These are phyloP conservation scores for Exophiala phaeomuriformis DNA, from an alignment of 2,329 filamentous ascomycete species.

Conservation along the genomic window DNA sequence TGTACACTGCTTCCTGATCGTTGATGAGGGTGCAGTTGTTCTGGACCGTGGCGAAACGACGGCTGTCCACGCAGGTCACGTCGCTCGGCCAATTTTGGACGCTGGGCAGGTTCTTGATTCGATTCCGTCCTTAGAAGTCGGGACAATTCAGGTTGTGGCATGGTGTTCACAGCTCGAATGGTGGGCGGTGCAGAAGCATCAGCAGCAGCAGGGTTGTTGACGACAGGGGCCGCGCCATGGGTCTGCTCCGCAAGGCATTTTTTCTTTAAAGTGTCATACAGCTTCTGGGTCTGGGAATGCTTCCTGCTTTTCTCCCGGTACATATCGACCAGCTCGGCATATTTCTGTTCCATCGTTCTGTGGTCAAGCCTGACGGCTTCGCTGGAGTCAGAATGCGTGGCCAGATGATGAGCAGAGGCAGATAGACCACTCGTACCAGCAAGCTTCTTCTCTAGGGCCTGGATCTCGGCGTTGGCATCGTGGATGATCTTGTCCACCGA, in stretches of 20 bases:
- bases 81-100: constrained; percentile 19
- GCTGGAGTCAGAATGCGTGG: constrained; percentile 28
- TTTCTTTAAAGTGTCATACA: constrained; percentile 52
- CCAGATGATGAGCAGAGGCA: constrained; percentile 1
- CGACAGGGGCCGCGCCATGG: constrained; percentile 43
- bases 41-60: constrained; percentile 29
- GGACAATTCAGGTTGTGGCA: constrained; percentile 18
- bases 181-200: constrained; percentile 29
- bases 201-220: constrained; percentile 40
- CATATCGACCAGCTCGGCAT: constrained; percentile 60
- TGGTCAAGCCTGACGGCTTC: constrained; percentile 55
- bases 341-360: constrained; percentile 59
- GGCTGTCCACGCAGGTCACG: constrained; percentile 17
- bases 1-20: constrained; percentile 14
- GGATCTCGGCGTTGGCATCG: constrained; percentile 68
- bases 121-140: constrained; percentile 23
- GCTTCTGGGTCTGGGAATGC: constrained; percentile 58
- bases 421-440: constrained; percentile 40
- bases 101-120: background rate
- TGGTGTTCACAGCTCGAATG: constrained; percentile 34
- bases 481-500: constrained; percentile 66
- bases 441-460: constrained; percentile 57
- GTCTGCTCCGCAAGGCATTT: constrained; percentile 49
- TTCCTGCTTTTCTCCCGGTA: constrained; percentile 65
- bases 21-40: constrained; percentile 36